phyloP scores from a whole-genome alignment of 805 yeast species.

The Zygotorulaspora chibaensis region DNA sequence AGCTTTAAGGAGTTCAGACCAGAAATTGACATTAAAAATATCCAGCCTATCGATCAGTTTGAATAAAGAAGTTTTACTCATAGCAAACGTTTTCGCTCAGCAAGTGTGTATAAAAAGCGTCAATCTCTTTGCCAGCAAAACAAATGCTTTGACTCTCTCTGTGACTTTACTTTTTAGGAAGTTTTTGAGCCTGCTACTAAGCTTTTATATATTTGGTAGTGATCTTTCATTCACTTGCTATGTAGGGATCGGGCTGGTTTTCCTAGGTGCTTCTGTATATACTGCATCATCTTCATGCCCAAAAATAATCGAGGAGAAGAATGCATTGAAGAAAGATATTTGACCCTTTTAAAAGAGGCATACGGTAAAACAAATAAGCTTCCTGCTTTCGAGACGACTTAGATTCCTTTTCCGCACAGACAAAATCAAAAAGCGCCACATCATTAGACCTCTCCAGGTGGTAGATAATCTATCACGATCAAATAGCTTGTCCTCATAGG shows the following conservation, averaged over 20 bases:
- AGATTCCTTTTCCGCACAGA: too few relatives aligned
- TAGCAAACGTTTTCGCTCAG: conserved; percentile 50
- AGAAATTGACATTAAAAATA: conserved; percentile 13
- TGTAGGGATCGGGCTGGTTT: conserved; percentile 49
- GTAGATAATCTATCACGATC: too few relatives aligned
- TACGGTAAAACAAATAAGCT: too few relatives aligned
- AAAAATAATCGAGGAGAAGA: background rate
- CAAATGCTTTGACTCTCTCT: conserved; percentile 60
- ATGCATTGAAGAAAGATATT: too few relatives aligned
- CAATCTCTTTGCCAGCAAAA: conserved; percentile 51
- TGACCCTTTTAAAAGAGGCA: too few relatives aligned
- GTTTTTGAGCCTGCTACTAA: conserved; percentile 53
- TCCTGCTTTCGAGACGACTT: too few relatives aligned
- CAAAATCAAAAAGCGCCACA: too few relatives aligned
- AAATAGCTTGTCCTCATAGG: too few relatives aligned
- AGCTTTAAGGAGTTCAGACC: conserved; percentile 15
- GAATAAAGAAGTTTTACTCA: conserved; percentile 28
- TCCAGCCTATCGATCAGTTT: conserved; percentile 4
- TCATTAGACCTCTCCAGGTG: too few relatives aligned
- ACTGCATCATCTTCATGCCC: conserved; percentile 12
- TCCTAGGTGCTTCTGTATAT: conserved; percentile 53
- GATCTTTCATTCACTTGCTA: conserved; percentile 37
- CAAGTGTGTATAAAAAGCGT: conserved; percentile 65
- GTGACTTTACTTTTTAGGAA: conserved; percentile 59
- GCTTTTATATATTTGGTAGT: conserved; percentile 51